phyloP scores from a whole-genome alignment of 331 rosid genomes.

The Phaseolus coccineus region DNA sequence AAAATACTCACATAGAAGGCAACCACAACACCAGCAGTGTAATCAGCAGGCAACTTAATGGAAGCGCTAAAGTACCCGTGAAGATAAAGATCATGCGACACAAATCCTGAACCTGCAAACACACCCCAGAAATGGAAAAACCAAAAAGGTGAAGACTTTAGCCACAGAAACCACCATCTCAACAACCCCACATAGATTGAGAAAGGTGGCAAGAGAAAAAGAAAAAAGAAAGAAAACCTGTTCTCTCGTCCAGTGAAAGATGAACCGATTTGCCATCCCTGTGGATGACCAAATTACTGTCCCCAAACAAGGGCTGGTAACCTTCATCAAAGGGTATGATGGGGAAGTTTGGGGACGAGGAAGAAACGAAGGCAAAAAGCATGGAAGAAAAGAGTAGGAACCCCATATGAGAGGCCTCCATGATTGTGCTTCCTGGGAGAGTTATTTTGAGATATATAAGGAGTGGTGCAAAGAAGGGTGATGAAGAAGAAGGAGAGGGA shows the following conservation, averaged over 20 bases:
- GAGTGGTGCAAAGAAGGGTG: constrained; percentile 21
- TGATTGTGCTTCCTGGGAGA: neutral
- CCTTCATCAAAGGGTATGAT: constrained; percentile 88
- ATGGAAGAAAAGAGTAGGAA: constrained; percentile 38
- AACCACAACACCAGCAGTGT: constrained; percentile 98
- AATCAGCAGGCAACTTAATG: constrained; percentile 92
- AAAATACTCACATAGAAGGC: constrained; percentile 90
- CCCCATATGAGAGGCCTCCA: constrained; percentile 53
- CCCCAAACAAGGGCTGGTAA: constrained; percentile 82
- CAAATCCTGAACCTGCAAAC: constrained; percentile 90
- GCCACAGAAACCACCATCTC: neutral
- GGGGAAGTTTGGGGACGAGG: constrained; percentile 61
- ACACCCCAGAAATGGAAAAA: constrained; percentile 18
- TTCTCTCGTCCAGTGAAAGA: constrained; percentile 84
- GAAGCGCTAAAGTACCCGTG: constrained; percentile 96
- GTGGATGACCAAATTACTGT: constrained; percentile 70
- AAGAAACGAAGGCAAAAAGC: constrained; percentile 53
- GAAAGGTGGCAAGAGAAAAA: neutral
- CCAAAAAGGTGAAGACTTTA: constrained; percentile 23
- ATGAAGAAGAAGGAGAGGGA: neutral
- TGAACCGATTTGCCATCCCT: constrained; percentile 89
- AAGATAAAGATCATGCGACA: constrained; percentile 89
- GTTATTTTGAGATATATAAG: constrained; percentile 5
- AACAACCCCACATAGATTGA: constrained; percentile 12
- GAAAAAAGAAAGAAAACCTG: constrained; percentile 55